Base-by-base conservation (phyloP, 129 eudicot species). In the Tagetes patula region DNA sequence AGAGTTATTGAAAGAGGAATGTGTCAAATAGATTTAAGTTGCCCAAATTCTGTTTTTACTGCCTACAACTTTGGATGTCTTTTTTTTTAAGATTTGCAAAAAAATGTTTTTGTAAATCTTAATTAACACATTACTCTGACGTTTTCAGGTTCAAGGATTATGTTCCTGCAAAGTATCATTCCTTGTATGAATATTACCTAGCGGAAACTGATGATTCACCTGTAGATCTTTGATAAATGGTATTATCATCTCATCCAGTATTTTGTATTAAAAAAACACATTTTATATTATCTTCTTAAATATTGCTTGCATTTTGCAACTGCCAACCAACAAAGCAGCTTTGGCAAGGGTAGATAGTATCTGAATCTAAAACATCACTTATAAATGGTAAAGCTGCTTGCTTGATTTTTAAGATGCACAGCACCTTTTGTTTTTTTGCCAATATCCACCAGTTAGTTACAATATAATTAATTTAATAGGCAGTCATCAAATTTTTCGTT, bases 71-170 rank as follows among this genome's bases (percentile, higher is more conserved):
- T 8, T 11, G 6, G 12, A 5, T 55, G 10, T 10, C 13, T 47
- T 47, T 47, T 47, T 8, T 47, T 47, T 47, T 13, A 47, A 47
- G 52, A 47, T 47, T 47, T 47, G 52, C 52, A 11, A 47, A 47
- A 47, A 47, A 9, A 47, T 47, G 2, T 13, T 53, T 56, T 31
- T 56, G 30, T 0, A 30, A 30, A 32, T 56, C 37, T 4, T 56
- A 9, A 27, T 30, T 31, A 56, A 30, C 13, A 5, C 13, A 30
- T 56, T 32, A 31, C 1, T 27, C 27, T 20, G 27, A 20, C 27
- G 41, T 69, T 60, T 63, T 65, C 93, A 90, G 94, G 75, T 90
- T 90, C 82, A 90, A 81, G 84, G 87, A 87, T 41, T 87, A 75
- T 70, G 38, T 90, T 63, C 96, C 96, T 31, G 86, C 82, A 59